Evolutionary conservation across 805 yeast species (phyloP).

Genomic region (Starmerella powellii): DNA sequence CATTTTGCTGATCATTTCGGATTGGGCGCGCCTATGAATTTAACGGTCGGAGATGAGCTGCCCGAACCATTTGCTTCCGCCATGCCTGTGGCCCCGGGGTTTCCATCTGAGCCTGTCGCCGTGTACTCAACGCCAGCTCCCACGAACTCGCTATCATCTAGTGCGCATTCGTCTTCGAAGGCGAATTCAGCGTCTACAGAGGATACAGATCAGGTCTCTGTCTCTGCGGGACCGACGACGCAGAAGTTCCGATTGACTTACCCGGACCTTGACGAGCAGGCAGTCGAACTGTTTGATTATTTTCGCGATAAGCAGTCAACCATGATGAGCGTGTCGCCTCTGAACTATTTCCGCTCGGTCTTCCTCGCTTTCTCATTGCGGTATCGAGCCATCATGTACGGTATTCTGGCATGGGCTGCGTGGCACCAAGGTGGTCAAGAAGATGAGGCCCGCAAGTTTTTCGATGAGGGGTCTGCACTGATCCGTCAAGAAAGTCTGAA

Average conservation of each 20-base stretch:
- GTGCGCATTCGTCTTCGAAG: too few species aligned
- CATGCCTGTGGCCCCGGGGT: too few species aligned
- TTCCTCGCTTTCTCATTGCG: slow-evolving; percentile 42
- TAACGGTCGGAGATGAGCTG: slow-evolving; percentile 4
- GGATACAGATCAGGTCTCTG: not conserved
- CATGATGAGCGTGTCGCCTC: slow-evolving; percentile 39
- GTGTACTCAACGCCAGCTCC: too few species aligned
- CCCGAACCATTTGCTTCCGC: slow-evolving; percentile 6
- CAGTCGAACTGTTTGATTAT: slow-evolving; percentile 37
- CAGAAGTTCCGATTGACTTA: slow-evolving; percentile 4
- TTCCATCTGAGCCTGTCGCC: too few species aligned
- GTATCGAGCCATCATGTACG: slow-evolving; percentile 39
- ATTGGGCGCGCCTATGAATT: not conserved
- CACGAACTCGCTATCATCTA: too few species aligned
- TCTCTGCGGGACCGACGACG: slow-evolving; percentile 3
- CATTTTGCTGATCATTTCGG: not conserved
- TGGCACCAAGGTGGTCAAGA: slow-evolving; percentile 29
- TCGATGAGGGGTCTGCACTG: slow-evolving; percentile 21
- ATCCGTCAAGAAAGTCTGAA: slow-evolving; percentile 15
- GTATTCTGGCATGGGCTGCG: slow-evolving; percentile 48
- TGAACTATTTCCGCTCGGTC: slow-evolving; percentile 41
- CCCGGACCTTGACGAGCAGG: slow-evolving; percentile 34
- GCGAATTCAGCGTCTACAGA: not conserved
- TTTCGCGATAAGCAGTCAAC: slow-evolving; percentile 39
- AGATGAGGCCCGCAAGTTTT: slow-evolving; percentile 22